Base-by-base conservation (phyloP, 345 rosid species). In the Citrus sp. region DNA sequence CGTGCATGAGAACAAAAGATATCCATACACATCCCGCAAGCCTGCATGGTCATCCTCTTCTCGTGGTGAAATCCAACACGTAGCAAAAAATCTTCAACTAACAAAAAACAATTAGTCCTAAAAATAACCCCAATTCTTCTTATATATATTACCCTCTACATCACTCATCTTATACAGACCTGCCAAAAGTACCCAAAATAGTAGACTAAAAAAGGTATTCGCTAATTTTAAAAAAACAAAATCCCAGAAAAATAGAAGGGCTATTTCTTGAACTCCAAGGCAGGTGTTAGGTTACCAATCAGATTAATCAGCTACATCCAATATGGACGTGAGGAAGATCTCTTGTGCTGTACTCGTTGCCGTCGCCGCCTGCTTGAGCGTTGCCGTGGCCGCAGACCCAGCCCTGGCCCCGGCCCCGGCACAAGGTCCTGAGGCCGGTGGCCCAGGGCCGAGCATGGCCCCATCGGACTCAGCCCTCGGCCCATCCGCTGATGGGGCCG, bases 241-340 rank as follows among this genome's bases (percentile, higher is more conserved):
- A 81, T 32, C 61, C 30, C 51, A 67, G 60, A 66, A 25, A 64
- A 49, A 46, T 19, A 5, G 7, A 59, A 75, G 16, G 37, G 16
- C 28, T 40, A n/a, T 79, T 74, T 72, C 79, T 70, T 79, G 81
- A 21, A 66, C 78, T 18, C 27, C 77, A 54, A 62, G 74, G 76
- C 81, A 76, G 77, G 76, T 76, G 70, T 5, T 56, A 40, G 27
- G 9, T 49, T 2, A 42, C 19, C 34, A 58, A 9, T 49, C 12
- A 27, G 67, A 35, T 4, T 54, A 46, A 18, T 58, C 19, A 10
- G 25, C 72, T n/a, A 69, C 14, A 28, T 61, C 80, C 77, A 72
- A 72, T 80, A 94, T 94, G 96, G 94, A 85, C 75, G 76, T 87
- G 90, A 91, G 90, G 86, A 94, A 88, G 90, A 85, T 92, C 82